Percentiles rank a stretch among this genome's conserved stretches.
Conservation (phyloP, 169 alveolate species). For the Cryptosporidium baileyi region DNA sequence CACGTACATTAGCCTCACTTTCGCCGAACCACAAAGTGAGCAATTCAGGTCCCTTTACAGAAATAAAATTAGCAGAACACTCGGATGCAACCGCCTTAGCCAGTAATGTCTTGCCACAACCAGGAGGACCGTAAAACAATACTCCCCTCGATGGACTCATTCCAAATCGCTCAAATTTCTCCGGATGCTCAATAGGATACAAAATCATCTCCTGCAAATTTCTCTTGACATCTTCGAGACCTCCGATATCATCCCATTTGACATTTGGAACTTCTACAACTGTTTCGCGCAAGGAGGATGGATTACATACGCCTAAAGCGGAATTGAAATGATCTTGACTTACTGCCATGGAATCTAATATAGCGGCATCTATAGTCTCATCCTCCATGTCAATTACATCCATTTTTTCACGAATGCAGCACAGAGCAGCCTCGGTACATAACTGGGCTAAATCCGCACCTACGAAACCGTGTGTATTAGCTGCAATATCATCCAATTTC, state of each 20-base stretch:
- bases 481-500: constrained; percentile 96
- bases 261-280: constrained; percentile 99
- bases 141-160: constrained; percentile 99
- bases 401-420: constrained; percentile 99
- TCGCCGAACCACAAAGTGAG: constrained; percentile 99
- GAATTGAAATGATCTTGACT: constrained; percentile 97
- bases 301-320: constrained; percentile 96
- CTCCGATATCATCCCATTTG: constrained; percentile 99
- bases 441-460: constrained; percentile 97
- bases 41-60: constrained; percentile 98
- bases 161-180: constrained; percentile 97
- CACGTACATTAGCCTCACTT: constrained; percentile 99
- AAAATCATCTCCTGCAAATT: constrained; percentile 96
- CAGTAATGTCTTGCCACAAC: constrained; percentile 98
- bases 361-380: constrained; percentile 93
- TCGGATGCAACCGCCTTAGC: constrained; percentile 99
- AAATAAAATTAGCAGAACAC: constrained; percentile 98
- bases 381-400: constrained; percentile 98
- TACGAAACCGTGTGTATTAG: constrained; percentile 99
- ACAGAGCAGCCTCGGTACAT: constrained; percentile 97
- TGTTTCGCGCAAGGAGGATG: constrained; percentile 96
- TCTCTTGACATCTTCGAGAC: constrained; percentile 94
- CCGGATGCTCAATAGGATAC: constrained; percentile 94
- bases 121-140: constrained; percentile 99
- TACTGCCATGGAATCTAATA: constrained; percentile 97